Evolutionary conservation across 306 rosid species (phyloP), one percentile per base, ranked within the genome.

Genomic region (Prunus armeniaca): DNA sequence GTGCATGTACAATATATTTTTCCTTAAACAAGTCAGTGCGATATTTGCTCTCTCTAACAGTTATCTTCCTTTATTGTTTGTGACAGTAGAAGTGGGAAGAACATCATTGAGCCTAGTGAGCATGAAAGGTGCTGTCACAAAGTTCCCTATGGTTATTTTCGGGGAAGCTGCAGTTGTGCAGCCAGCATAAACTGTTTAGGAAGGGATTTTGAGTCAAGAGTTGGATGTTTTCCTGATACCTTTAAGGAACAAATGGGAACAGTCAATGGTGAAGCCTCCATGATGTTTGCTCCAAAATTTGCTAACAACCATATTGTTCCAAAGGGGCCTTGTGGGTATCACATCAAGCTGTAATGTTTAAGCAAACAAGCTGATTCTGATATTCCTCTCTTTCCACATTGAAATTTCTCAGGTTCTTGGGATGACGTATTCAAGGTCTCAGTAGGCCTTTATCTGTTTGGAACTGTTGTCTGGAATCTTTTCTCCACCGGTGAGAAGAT

Each of bases 71-170:
- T 68, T 76, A 18, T 67, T 82, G 8, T 82, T 72, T 83, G 78
- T 77, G 89, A 77, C 75, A 83, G 87, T 71, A 83, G 76, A 82
- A 72, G 38, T 54, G 84, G 75, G 50, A 81, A 78, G 74, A 75
- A 64, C n/a, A 25, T 69, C 61, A 51, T 70, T 66, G 82, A 81
- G 73, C 64, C 87, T 56, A 70, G 79, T 62, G 82, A 75, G 70
- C 80, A 28, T 73, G 84, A 78, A 78, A 83, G 67, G n/a, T 83
- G 77, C 70, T 55, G 65, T 30, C 82, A 79, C 84, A 69, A 75
- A 81, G 78, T 69, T 15, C 73, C 87, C 43, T 70, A 61, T 76
- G 46, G 56, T 61, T 65, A 79, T 76, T 76, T 83, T 73, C 76
- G 46, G 67, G 78, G 63, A 62, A 81, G 73, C 38, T 72, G 77